Conservation (phyloP, 345 rosid genomes). For the Pistacia atlantica region DNA sequence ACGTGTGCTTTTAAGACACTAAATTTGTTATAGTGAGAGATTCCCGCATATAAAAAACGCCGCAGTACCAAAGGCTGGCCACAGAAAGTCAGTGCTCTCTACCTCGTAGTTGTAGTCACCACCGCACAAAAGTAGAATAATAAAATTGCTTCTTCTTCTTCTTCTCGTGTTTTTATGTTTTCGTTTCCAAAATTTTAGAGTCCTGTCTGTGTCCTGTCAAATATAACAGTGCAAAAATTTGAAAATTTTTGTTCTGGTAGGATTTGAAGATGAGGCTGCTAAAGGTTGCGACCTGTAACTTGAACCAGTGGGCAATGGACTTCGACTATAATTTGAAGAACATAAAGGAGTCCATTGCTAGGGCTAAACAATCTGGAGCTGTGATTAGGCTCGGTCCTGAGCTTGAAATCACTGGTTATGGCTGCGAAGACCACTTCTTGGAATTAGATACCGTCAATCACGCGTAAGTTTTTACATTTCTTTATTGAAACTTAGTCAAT, state of each 20-base stretch:
- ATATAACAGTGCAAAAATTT: background rate
- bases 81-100: background rate
- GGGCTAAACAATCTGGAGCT: constrained; percentile 76
- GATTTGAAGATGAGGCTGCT: constrained; percentile 63
- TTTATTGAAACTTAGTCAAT: background rate
- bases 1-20: too few species aligned
- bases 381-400: constrained; percentile 92
- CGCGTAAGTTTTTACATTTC: constrained; percentile 41
- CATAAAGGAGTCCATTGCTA: constrained; percentile 70
- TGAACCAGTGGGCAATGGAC: constrained; percentile 98
- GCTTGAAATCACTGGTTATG: constrained; percentile 96
- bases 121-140: background rate
- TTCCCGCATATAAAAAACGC: background rate
- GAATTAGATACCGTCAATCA: constrained; percentile 89
- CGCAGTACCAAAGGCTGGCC: constrained; percentile 4
- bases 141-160: background rate
- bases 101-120: background rate
- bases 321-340: constrained; percentile 75
- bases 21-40: too few species aligned
- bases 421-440: constrained; percentile 98
- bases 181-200: background rate
- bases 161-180: background rate
- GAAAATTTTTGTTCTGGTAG: constrained; percentile 7
- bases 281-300: constrained; percentile 83
- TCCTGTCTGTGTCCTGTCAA: background rate